Base-by-base conservation (phyloP, 179 eudicot species). In the Vitellaria paradoxa region DNA sequence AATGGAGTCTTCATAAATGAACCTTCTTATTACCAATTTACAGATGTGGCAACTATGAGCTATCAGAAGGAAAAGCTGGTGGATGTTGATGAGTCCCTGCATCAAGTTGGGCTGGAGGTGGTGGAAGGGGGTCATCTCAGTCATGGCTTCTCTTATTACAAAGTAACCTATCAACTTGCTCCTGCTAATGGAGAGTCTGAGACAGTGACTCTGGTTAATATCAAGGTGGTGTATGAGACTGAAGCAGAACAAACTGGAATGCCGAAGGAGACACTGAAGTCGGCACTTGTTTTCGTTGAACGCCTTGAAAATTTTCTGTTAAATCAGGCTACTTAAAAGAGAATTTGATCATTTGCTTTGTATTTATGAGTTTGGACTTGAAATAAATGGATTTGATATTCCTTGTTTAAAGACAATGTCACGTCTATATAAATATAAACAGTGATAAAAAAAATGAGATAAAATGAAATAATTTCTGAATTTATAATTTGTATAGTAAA, bases 61-160 rank as follows among this genome's bases (percentile, higher is more conserved):
- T 72, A 81, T 78, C 84, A 84, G 76, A 77, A 80, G 84, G 86
- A 81, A 72, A 80, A 66, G 68, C n/a, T 84, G 6, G 80, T 65
- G 26, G 86, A 74, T 11, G 57, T 64, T 46, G 84, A 81, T 15
- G 82, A 84, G 66, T 77, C 82, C 47, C 26, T 74, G 70, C 83
- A 75, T 65, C 50, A 50, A 62, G 53, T 84, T 5, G 84, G 76
- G 14, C 30, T 77, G 63, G 24, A 80, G 70, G 84, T 81, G n/a
- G 52, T 81, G 17, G 82, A 84, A 78, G 84, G 86, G 5, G 79
- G 81, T 50, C 74, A 70, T 3, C 72, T 84, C 15, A 66, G 45
- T 45, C 70, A 18, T 45, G 85, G 83, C 8, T 83, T 70, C 42
- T 65, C 78, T 42, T 77, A 67, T 5, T 81, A 84, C 81, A 42